A percentile compares a stretch with the other conserved stretches of the same genome.
Conservation (phyloP, 345 rosid genomes). For the Eutrema yunnanense region DNA sequence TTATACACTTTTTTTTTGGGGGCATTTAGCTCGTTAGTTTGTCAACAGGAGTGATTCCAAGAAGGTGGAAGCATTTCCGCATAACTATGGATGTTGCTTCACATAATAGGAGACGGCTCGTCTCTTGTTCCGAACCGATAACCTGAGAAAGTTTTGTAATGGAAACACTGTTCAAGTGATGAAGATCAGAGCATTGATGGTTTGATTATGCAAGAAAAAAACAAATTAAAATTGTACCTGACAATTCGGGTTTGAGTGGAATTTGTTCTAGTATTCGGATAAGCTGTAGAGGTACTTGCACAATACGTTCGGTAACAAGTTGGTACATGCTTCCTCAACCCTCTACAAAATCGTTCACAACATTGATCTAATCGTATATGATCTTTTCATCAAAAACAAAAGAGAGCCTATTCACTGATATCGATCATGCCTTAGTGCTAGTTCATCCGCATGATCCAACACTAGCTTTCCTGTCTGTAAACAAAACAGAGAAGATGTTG, state of each 20-base stretch:
- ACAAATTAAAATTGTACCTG: neutral
- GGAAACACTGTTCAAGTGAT: neutral
- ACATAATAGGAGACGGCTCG: constrained; percentile 64
- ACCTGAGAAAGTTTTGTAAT: constrained; percentile 37
- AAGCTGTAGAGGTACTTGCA: constrained; percentile 68
- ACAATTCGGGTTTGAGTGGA: constrained; percentile 57
- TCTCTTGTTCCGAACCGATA: constrained; percentile 57
- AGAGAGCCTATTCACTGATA: neutral
- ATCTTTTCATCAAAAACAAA: neutral
- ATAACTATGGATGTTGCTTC: constrained; percentile 74
- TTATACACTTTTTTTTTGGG: neutral
- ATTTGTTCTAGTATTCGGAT: constrained; percentile 58
- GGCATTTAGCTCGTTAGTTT: constrained; percentile 33
- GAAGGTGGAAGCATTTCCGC: constrained; percentile 70
- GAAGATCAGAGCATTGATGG: neutral
- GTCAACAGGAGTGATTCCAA: constrained; percentile 68
- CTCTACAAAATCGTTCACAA: constrained; percentile 32
- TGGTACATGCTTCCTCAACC: constrained; percentile 65
- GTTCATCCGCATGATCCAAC: constrained; percentile 59
- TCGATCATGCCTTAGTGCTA: constrained; percentile 26
- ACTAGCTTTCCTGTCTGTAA: constrained; percentile 41
- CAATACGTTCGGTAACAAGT: constrained; percentile 56
- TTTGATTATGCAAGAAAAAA: neutral
- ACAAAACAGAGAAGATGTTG: neutral
- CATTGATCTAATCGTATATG: neutral